Percentiles rank a stretch among this genome's conserved stretches.
Conservation (phyloP, 306 rosid species). For the Datisca glomerata region DNA sequence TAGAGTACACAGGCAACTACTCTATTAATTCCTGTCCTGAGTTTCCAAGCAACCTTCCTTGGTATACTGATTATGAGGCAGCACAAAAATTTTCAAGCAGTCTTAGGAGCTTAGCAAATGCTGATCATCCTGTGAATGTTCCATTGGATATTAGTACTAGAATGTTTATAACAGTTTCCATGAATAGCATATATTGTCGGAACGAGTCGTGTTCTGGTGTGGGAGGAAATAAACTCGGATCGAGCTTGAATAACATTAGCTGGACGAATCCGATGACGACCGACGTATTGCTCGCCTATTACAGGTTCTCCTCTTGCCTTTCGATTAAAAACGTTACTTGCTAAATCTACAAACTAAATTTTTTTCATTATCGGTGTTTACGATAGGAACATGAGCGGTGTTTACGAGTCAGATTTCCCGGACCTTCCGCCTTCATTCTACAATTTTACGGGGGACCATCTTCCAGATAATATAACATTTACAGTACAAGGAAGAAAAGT, state of each 20-base stretch:
- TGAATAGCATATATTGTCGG: conserved; percentile 16
- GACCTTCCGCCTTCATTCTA: conserved; percentile 8
- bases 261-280: conserved; percentile 19
- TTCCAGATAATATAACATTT: neutral
- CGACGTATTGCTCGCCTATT: too few species aligned
- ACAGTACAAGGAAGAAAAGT: conserved; percentile 19
- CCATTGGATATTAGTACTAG: conserved; percentile 8
- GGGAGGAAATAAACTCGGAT: neutral
- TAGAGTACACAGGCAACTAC: neutral
- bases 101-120: conserved; percentile 19
- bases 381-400: conserved; percentile 1
- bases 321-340: too few species aligned
- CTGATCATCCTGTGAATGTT: conserved; percentile 15
- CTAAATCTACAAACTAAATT: neutral
- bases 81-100: conserved; percentile 10
- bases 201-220: conserved; percentile 17
- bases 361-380: too few species aligned
- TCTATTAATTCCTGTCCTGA: neutral
- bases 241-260: conserved; percentile 28
- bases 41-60: neutral
- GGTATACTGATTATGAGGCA: neutral
- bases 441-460: conserved; percentile 33
- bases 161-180: conserved; percentile 17
- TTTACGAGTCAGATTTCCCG: conserved; percentile 20
- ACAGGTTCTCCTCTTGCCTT: too few species aligned